phyloP scores from a whole-genome alignment of 1,284 basidiomycete species.

The Melampsora americana region DNA sequence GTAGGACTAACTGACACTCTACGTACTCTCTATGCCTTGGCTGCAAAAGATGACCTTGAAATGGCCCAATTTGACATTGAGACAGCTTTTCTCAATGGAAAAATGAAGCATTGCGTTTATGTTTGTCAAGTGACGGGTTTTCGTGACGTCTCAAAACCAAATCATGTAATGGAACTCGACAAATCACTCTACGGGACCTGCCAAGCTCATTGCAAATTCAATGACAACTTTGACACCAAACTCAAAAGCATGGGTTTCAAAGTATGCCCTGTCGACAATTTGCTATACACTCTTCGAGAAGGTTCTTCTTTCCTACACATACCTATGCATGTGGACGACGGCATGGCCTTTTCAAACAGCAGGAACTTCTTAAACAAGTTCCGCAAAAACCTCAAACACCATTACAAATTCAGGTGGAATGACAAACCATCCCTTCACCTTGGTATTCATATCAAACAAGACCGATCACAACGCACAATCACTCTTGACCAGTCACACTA shows the following conservation, averaged over 20 bases:
- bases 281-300: neutral
- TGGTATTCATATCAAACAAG: neutral
- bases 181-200: neutral
- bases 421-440: neutral
- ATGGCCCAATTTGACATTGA: neutral
- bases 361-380: neutral
- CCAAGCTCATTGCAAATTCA: no score
- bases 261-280: neutral
- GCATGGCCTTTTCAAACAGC: neutral
- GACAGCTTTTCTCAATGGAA: neutral
- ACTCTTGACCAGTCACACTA: neutral
- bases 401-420: neutral
- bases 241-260: neutral
- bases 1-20: neutral
- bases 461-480: neutral
- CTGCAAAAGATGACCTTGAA: neutral
- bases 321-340: neutral
- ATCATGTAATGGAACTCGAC: neutral
- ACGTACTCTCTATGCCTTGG: neutral
- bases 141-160: neutral
- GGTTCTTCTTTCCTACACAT: neutral
- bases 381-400: neutral
- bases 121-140: constrained; percentile 1
- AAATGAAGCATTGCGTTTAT: neutral
- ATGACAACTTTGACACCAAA: neutral